These are phyloP conservation scores for Nicotiana noctiflora DNA, from an alignment of 257 asterid genomes.

Conservation along the genomic window DNA sequence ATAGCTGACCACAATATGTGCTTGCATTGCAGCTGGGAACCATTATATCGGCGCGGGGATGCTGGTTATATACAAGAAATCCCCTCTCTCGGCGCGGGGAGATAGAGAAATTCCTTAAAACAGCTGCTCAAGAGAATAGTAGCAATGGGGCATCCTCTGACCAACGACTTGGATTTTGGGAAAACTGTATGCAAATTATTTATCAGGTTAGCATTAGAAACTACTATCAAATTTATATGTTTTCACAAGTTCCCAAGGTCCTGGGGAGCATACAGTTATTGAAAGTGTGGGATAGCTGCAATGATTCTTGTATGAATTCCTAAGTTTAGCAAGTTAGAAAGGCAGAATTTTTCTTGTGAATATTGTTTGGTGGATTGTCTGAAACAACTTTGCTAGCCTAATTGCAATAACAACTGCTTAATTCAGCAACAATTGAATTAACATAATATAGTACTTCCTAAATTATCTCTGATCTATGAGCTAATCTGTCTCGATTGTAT, in stretches of 20 bases:
- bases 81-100: slow-evolving; percentile 22
- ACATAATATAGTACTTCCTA: background rate
- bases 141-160: slow-evolving; percentile 9
- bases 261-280: background rate
- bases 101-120: slow-evolving; percentile 28
- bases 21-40: slow-evolving; percentile 57
- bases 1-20: background rate
- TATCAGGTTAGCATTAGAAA: slow-evolving; percentile 40
- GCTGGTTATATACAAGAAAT: slow-evolving; percentile 27
- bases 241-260: background rate
- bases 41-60: slow-evolving; percentile 54
- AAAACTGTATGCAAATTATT: slow-evolving; percentile 34
- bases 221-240: no score
- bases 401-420: background rate
- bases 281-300: background rate
- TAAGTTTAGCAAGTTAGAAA: background rate
- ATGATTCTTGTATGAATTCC: background rate
- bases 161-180: slow-evolving; percentile 40
- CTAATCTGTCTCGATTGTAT: background rate
- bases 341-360: background rate
- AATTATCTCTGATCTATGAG: background rate
- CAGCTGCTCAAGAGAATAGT: slow-evolving; percentile 20
- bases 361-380: background rate
- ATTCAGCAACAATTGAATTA: background rate
- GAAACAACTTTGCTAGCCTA: background rate